Base-by-base conservation (phyloP, 78 protist species). In the Dictyostelium capitatum region DNA sequence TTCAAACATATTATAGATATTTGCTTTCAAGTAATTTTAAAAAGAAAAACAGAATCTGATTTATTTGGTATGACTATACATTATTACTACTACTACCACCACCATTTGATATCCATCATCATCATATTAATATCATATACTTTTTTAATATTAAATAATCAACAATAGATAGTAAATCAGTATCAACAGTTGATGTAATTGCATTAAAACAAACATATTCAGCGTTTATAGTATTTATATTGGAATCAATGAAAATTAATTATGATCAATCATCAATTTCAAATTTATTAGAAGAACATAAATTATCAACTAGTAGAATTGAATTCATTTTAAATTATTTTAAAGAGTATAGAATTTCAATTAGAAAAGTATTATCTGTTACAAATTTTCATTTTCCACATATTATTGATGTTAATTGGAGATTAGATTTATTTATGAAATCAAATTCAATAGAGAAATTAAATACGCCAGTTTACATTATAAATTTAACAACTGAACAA, bases 381-480 rank as follows among this genome's bases (percentile, higher is more conserved):
- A 87, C 93, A 6, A 87, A 87, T 53, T 87, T 87, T 70, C 93
- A 87, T 51, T 87, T 64, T 48, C 95, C 95, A 73, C 89, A 81
- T 28, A 80, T 90, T 30, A 81, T 90, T 20, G 95, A 81, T 48
- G 89, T 90, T 2, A 90, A 90, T 57, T 90, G 95, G 95, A 69
- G 95, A 65, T 53, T 90, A 15, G 95, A 90, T 50, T 70, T 79
- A 54, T 69, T 90, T 51, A 56, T 90, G 82, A 90, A 81, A 62
- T 80, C 89, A 47, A 81, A 90, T 75, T 74, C 95, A 8, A 43
- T 90, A 0, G 95, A 90, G 23, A 80, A 90, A 54, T 74, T 81
- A 30, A 82, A 81, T 50, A 72, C 79, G 17, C 95, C 95, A 12
- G 90, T 90, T 59, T 90, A 90, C 51, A 2, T 90, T 4, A 59